phyloP scores from a whole-genome alignment of 2,329 filamentous ascomycete genomes.

The Botrytis medusae region DNA sequence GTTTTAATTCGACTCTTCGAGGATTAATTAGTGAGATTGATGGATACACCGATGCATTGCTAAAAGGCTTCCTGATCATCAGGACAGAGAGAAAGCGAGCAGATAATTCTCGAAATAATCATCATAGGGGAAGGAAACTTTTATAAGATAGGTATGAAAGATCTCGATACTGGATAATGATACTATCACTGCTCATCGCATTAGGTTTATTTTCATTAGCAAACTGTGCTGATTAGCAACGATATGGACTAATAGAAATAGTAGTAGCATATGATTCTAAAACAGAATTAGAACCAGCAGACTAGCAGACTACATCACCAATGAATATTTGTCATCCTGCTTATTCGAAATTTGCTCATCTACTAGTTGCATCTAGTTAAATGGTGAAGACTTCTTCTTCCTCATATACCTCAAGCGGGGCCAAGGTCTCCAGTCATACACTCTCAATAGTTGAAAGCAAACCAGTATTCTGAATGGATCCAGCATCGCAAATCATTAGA shows the following conservation, averaged over 20 bases:
- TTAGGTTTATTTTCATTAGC: neutral
- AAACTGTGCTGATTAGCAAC: neutral
- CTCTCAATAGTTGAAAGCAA: neutral
- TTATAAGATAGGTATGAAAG: neutral
- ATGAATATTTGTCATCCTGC: too few relatives aligned
- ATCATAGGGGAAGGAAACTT: fast-evolving
- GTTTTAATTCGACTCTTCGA: neutral
- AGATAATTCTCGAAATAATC: neutral
- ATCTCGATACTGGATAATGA: neutral
- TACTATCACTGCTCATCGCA: neutral
- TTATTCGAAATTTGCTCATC: neutral
- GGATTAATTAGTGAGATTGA: neutral
- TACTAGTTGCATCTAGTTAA: neutral
- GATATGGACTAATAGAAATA: fast-evolving
- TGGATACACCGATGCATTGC: neutral
- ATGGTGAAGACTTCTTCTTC: neutral
- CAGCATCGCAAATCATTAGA: too few relatives aligned
- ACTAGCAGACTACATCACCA: neutral
- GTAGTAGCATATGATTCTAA: neutral
- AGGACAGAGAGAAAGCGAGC: neutral
- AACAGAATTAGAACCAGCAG: neutral
- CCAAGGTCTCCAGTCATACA: neutral
- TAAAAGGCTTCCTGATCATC: fast-evolving
- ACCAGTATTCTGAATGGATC: too few relatives aligned
- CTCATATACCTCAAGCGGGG: neutral